Conservation (phyloP, 2,329 filamentous ascomycete species). For the Fusarium staphyleae region DNA sequence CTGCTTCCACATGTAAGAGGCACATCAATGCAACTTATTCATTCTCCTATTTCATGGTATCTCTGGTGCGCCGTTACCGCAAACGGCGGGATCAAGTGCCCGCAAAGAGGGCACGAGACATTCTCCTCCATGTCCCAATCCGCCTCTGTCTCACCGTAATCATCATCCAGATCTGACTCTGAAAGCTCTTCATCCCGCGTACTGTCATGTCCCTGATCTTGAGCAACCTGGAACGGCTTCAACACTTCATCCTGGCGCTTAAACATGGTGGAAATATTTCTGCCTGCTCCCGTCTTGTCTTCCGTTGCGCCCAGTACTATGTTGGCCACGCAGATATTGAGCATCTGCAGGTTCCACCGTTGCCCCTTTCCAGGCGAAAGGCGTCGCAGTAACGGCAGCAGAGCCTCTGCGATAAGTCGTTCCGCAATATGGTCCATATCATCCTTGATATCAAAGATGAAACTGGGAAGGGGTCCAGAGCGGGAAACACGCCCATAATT, state of each 20-base stretch:
- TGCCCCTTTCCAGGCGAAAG: slow-evolving; percentile 71
- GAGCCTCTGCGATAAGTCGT: slow-evolving; percentile 70
- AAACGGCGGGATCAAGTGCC: slow-evolving; percentile 62
- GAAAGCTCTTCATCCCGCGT: slow-evolving; percentile 39
- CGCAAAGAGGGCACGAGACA: slow-evolving; percentile 56
- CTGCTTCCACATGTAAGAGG: neutral
- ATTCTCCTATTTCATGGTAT: slow-evolving; percentile 47
- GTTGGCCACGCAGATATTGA: slow-evolving; percentile 89
- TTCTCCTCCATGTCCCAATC: slow-evolving; percentile 46
- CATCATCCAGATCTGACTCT: slow-evolving; percentile 22
- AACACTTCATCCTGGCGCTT: slow-evolving; percentile 73
- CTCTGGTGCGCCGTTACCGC: slow-evolving; percentile 62
- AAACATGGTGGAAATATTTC: slow-evolving; percentile 87
- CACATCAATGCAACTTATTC: slow-evolving; percentile 6
- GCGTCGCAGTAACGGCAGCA: slow-evolving; percentile 76
- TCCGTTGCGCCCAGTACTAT: slow-evolving; percentile 69
- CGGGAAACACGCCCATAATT: slow-evolving; percentile 76
- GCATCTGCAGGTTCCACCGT: slow-evolving; percentile 79
- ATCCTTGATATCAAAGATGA: slow-evolving; percentile 71
- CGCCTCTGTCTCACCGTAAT: slow-evolving; percentile 27
- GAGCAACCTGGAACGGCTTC: slow-evolving; percentile 66
- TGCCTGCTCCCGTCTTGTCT: slow-evolving; percentile 62
- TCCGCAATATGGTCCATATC: slow-evolving; percentile 67
- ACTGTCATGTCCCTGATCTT: slow-evolving; percentile 33
- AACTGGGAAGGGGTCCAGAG: slow-evolving; percentile 75